Percentiles rank a stretch among this genome's conserved stretches.
Evolutionary conservation across 768 basidiomycete genomes (phyloP).

Genomic region (Dioszegia hungarica): DNA sequence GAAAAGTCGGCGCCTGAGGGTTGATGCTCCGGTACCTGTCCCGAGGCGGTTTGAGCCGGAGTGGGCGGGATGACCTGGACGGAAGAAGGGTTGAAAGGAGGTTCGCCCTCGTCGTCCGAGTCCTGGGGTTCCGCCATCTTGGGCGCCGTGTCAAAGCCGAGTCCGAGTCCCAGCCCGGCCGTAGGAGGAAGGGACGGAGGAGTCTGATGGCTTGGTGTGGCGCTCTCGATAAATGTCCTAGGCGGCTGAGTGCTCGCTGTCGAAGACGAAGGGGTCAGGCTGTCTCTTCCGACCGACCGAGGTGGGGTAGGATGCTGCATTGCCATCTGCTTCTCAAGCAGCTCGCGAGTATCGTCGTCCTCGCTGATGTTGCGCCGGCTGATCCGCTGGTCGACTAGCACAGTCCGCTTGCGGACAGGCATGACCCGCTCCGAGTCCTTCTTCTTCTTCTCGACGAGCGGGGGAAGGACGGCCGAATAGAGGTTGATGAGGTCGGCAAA

Average conservation of each 20-base stretch:
- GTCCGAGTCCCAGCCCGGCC: neutral
- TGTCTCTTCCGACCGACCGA: neutral
- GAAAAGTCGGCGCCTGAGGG: neutral
- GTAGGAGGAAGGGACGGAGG: neutral
- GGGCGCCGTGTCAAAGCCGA: neutral
- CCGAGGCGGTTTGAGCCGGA: slow-evolving; percentile 3
- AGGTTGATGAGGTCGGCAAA: slow-evolving; percentile 79
- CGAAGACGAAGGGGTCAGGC: neutral
- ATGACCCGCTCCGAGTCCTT: slow-evolving; percentile 79
- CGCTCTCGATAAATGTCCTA: neutral
- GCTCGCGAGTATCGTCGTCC: slow-evolving; percentile 64
- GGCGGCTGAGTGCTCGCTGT: neutral
- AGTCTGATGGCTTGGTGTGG: neutral
- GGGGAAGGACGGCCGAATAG: slow-evolving; percentile 69
- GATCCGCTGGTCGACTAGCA: slow-evolving; percentile 80
- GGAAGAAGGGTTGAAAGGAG: neutral
- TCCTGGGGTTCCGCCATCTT: slow-evolving; percentile 8
- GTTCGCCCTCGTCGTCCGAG: slow-evolving; percentile 11
- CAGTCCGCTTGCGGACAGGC: slow-evolving; percentile 78
- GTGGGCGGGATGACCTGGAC: slow-evolving; percentile 23
- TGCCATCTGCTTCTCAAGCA: slow-evolving; percentile 57
- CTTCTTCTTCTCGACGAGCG: slow-evolving; percentile 76
- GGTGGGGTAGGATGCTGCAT: slow-evolving; percentile 55
- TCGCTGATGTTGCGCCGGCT: slow-evolving; percentile 70
- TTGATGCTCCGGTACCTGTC: neutral